Evolutionary conservation across 2,329 filamentous ascomycete species (phyloP).

Genomic region (Pezizomycotina sp.): DNA sequence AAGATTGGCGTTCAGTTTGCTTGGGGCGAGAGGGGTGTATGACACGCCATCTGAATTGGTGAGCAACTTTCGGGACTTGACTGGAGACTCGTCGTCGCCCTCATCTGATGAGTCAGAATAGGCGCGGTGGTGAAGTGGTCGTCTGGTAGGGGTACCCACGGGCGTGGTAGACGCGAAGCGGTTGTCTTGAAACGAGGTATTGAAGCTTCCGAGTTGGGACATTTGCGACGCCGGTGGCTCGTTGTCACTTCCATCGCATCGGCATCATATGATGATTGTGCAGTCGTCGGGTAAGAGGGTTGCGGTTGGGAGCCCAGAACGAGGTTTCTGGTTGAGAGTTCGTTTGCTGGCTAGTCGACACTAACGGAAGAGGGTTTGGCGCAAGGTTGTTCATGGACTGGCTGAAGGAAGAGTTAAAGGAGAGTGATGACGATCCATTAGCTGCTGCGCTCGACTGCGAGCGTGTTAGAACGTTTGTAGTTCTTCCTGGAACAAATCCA

Average conservation of each 20-base stretch:
- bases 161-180: slow-evolving; percentile 11
- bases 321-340: not conserved
- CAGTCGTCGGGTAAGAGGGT: slow-evolving; percentile 2
- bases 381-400: not conserved
- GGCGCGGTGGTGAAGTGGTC: slow-evolving; percentile 1
- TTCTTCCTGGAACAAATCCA: too few species aligned
- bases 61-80: slow-evolving; percentile 3
- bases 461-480: not conserved
- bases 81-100: slow-evolving; percentile 12
- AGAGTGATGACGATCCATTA: not conserved
- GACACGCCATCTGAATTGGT: slow-evolving; percentile 11
- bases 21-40: too few species aligned
- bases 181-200: slow-evolving; percentile 7
- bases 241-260: slow-evolving; percentile 18
- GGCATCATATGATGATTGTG: slow-evolving; percentile 7
- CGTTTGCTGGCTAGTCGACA: not conserved
- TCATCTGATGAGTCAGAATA: slow-evolving; percentile 13
- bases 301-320: not conserved
- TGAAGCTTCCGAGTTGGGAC: slow-evolving; percentile 4
- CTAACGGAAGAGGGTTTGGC: not conserved
- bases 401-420: slow-evolving; percentile 1
- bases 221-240: slow-evolving; percentile 3
- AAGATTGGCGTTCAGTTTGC: slow-evolving; percentile 11
- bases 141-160: slow-evolving; percentile 3
- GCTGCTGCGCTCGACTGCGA: not conserved